Base-by-base conservation (phyloP, 306 rosid species). In the Vicia faba region DNA sequence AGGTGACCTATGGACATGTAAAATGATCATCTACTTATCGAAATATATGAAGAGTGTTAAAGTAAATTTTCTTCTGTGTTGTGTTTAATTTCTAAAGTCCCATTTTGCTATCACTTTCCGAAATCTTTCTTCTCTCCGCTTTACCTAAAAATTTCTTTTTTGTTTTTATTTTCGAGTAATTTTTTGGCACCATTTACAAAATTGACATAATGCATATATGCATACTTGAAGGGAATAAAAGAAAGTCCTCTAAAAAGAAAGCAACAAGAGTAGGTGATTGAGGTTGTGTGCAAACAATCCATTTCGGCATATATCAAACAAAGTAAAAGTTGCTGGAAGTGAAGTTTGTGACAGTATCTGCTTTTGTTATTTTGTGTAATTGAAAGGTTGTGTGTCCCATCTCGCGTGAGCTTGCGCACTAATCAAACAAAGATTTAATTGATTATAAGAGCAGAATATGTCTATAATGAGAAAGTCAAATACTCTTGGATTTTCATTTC, bases 341-440 rank as follows among this genome's bases (percentile, higher is more conserved):
- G 29, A 60, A 60, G 26, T 36, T 9, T 7, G 45, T 44, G 56
- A 64, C 7, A 48, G 4, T 5, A 5, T 31, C 16, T 23, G 16
- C 63, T 39, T 56, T 41, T 41, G 33, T 15, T 64, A 23, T 38
- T 41, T 68, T 15, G 53, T 61, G 62, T 61, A 5, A 48, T 50
- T 8, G 75, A 51, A 8, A 31, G 35, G 59, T 2, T 33, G 44
- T 75, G 69, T 66, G 14, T 70, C 36, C 40, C 15, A 5, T 48
- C 64, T 64, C 63, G 70, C 80, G 67, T 75, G 78, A 79, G 64
- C 66, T 73, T 73, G 70, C 79, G 66, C 72, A 69, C 69, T 12
- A 61, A 61, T 36, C 18, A n/a, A 41, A 13, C 66, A 61, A 41
- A 16, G 16, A 48, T 23, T 53, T 54, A 54, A 13, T 54, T 19